These are phyloP conservation scores for Podaxis pistillaris DNA, from an alignment of 768 basidiomycete species.

Conservation along the genomic window DNA sequence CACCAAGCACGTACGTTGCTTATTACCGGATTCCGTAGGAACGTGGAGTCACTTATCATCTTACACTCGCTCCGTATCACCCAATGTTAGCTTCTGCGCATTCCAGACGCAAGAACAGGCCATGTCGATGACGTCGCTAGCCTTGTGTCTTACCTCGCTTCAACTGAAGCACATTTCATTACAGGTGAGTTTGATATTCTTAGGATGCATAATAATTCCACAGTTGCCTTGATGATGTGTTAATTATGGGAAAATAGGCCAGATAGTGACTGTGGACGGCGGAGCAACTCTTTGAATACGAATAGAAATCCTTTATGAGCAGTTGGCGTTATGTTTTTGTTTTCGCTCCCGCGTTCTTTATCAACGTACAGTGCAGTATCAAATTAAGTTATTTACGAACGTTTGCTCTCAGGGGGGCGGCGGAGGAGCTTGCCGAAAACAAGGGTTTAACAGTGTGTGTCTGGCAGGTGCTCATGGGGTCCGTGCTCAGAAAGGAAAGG, in stretches of 20 bases:
- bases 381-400: too few relatives aligned
- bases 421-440: too few relatives aligned
- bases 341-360: too few relatives aligned
- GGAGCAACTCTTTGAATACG: neutral
- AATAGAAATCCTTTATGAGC: too few relatives aligned
- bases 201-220: neutral
- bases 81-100: neutral
- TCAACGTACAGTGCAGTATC: too few relatives aligned
- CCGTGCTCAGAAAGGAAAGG: too few relatives aligned
- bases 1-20: neutral
- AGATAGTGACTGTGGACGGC: neutral
- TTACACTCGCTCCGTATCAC: neutral
- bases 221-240: neutral
- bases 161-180: conserved; percentile 13
- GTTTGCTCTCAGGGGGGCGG: too few relatives aligned
- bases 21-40: neutral
- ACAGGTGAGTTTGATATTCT: conserved; percentile 1
- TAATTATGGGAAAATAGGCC: neutral
- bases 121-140: conserved; percentile 17
- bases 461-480: too few relatives aligned
- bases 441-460: too few relatives aligned
- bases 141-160: conserved; percentile 22
- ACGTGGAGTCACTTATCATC: neutral
- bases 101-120: conserved; percentile 1
- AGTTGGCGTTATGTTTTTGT: too few relatives aligned